phyloP scores from a whole-genome alignment of 768 basidiomycete genomes.

The Polyporus arcularius region DNA sequence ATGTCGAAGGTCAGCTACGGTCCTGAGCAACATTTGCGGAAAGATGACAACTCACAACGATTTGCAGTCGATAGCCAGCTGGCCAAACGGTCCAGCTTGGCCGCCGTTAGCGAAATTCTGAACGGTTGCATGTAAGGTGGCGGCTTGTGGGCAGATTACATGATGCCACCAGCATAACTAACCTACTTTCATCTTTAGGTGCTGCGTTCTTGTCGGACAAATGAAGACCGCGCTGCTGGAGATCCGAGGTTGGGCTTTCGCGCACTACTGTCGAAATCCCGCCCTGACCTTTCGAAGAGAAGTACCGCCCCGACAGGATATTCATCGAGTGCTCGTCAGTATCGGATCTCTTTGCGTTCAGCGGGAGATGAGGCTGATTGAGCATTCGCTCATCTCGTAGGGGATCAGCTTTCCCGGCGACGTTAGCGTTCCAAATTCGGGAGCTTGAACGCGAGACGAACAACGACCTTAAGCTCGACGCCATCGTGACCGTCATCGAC shows the following conservation, averaged over 20 bases:
- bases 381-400: conserved; percentile 36
- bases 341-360: background rate
- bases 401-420: conserved; percentile 95
- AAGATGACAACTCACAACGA: no score
- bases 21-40: no score
- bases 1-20: conserved; percentile 69
- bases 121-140: conserved; percentile 86
- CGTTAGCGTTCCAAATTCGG: conserved; percentile 91
- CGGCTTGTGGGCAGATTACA: background rate
- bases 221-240: conserved; percentile 91
- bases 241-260: conserved; percentile 63
- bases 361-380: no score
- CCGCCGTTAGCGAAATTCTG: conserved; percentile 90
- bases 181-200: conserved; percentile 46
- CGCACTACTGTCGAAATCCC: background rate
- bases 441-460: conserved; percentile 81
- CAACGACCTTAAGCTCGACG: conserved; percentile 80
- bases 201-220: conserved; percentile 92
- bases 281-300: conserved; percentile 49
- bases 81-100: conserved; percentile 77
- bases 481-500: conserved; percentile 89
- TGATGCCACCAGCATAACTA: no score
- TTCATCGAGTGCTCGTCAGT: conserved; percentile 93
- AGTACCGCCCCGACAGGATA: conserved; percentile 84
- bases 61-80: conserved; percentile 84